Conservation (phyloP, 2,329 filamentous ascomycete genomes). For the Colletotrichum gigasporum region DNA sequence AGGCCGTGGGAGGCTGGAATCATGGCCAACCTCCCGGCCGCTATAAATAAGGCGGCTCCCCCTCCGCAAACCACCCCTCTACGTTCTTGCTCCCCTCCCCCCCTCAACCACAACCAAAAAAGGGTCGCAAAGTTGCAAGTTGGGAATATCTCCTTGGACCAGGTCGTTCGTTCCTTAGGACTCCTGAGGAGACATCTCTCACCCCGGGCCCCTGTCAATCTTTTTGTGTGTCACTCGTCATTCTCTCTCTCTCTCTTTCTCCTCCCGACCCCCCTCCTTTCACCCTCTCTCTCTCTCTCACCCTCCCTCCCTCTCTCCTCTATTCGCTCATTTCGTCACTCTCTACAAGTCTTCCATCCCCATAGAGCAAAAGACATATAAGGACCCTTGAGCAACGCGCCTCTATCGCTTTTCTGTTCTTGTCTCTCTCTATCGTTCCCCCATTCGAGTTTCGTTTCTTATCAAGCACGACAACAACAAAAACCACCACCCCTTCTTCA, state of each 20-base stretch:
- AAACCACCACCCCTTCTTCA: conserved; percentile 14
- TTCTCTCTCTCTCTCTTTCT: conserved; percentile 41
- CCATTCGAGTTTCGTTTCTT: conserved; percentile 33
- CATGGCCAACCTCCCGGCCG: conserved; percentile 26
- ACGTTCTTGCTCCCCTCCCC: conserved; percentile 52
- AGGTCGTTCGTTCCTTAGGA: conserved; percentile 55
- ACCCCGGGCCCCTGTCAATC: conserved; percentile 64
- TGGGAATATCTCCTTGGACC: conserved; percentile 58
- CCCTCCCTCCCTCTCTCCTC: conserved; percentile 38
- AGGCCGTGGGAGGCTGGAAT: conserved; percentile 4
- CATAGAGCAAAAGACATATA: conserved; percentile 27
- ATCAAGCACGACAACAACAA: conserved; percentile 13
- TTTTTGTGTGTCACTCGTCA: conserved; percentile 51
- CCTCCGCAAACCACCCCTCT: conserved; percentile 35
- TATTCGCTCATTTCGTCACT: conserved; percentile 62
- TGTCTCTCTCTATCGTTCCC: conserved; percentile 41
- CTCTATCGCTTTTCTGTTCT: conserved; percentile 44
- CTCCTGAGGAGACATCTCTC: conserved; percentile 53
- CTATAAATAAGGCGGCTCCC: conserved; percentile 45
- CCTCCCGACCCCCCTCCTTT: conserved; percentile 46
- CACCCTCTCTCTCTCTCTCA: conserved; percentile 39
- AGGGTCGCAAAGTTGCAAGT: conserved; percentile 67
- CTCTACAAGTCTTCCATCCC: conserved; percentile 47
- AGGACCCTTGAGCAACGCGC: conserved; percentile 24
- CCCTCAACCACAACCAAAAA: conserved; percentile 60